Conservation (phyloP, 1,284 basidiomycete genomes). For the Clitocybe nebularis region DNA sequence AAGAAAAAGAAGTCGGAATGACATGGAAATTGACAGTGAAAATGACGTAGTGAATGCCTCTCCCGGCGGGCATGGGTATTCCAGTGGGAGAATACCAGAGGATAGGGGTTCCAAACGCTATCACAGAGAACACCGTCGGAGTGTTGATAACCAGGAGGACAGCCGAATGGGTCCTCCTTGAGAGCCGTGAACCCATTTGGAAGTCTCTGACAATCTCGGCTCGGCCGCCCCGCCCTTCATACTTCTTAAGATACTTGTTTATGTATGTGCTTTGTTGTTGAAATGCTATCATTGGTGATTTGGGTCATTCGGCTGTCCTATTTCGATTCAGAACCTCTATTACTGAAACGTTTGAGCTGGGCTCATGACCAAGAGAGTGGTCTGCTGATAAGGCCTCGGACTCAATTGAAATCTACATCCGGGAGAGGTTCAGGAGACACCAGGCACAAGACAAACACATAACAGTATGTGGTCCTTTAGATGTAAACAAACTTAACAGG, state of each 20-base stretch:
- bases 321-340: slow-evolving; percentile 9
- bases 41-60: slow-evolving; percentile 34
- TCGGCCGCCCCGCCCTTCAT: slow-evolving; percentile 7
- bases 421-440: neutral
- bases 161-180: slow-evolving; percentile 36
- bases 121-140: slow-evolving; percentile 43
- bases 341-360: slow-evolving; percentile 3
- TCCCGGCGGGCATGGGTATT: slow-evolving; percentile 20
- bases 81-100: slow-evolving; percentile 29
- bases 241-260: slow-evolving; percentile 15
- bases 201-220: slow-evolving; percentile 9
- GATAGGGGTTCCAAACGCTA: slow-evolving; percentile 55
- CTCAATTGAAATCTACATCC: slow-evolving; percentile 3
- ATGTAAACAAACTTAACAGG: neutral
- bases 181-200: slow-evolving; percentile 13
- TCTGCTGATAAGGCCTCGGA: slow-evolving; percentile 12
- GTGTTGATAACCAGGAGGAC: slow-evolving; percentile 40
- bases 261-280: slow-evolving; percentile 16
- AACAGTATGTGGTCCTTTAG: neutral
- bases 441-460: slow-evolving; percentile 3
- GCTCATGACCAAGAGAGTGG: slow-evolving; percentile 12
- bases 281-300: slow-evolving; percentile 16
- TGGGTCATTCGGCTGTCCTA: slow-evolving; percentile 7
- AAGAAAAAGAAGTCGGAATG: slow-evolving; percentile 54
- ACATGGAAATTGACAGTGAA: slow-evolving; percentile 59